These are phyloP conservation scores for Aurantiochytrium sp. DNA, from an alignment of 108 stramenopile species.

Conservation along the genomic window DNA sequence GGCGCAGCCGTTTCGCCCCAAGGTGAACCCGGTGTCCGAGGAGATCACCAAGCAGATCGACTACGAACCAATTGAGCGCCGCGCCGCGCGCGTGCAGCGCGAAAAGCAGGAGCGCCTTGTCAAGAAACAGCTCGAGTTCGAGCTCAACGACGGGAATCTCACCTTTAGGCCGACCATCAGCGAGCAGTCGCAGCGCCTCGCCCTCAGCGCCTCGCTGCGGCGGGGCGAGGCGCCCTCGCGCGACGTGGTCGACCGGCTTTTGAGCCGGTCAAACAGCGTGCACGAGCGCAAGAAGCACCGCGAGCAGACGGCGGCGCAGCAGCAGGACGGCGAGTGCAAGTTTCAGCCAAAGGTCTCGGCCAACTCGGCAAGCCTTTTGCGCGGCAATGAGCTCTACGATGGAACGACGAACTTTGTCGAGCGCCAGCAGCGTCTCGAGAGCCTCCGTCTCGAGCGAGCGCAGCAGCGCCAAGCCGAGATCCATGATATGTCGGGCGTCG, in stretches of 20 bases:
- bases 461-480: neutral
- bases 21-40: neutral
- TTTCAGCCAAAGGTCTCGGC: neutral
- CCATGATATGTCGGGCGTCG: neutral
- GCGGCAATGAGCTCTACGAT: neutral
- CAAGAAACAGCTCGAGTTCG: neutral
- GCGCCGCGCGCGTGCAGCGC: slow-evolving; percentile 7
- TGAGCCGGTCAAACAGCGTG: neutral
- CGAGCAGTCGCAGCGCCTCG: slow-evolving; percentile 2
- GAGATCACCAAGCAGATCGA: slow-evolving; percentile 18
- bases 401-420: neutral
- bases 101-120: slow-evolving; percentile 3
- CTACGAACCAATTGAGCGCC: neutral
- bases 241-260: neutral
- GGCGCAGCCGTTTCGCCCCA: neutral
- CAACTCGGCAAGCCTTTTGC: neutral
- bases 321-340: neutral
- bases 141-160: neutral
- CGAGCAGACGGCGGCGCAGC: neutral
- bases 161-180: slow-evolving; percentile 9
- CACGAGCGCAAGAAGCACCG: neutral
- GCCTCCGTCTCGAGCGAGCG: neutral
- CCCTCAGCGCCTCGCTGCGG: neutral
- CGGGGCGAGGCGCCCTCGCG: neutral
- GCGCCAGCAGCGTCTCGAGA: neutral